Percentiles rank a stretch among this genome's conserved stretches.
phyloP scores from a whole-genome alignment of 2,329 filamentous ascomycete species.

The Triangularia setosa region DNA sequence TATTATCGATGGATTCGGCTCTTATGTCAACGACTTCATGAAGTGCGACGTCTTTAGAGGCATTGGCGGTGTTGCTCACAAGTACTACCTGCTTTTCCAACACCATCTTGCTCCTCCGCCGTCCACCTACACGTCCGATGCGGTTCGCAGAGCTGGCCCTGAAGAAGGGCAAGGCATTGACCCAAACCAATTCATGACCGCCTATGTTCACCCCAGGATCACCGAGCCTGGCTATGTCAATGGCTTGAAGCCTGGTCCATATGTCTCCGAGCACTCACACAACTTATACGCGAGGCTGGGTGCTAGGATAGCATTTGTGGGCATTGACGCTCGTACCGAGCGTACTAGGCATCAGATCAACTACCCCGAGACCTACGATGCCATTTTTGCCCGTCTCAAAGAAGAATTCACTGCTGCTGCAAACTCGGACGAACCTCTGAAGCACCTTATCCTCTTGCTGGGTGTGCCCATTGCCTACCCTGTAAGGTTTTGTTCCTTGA shows the following conservation, averaged over 20 bases:
- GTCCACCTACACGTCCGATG: constrained; percentile 73
- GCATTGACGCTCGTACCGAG: constrained; percentile 90
- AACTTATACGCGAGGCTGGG: constrained; percentile 85
- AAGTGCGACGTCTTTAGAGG: constrained; percentile 78
- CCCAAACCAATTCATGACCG: constrained; percentile 67
- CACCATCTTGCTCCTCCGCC: constrained; percentile 83
- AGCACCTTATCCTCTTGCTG: constrained; percentile 80
- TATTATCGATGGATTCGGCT: constrained; percentile 89
- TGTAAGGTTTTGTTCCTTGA: constrained; percentile 40
- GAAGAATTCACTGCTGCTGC: constrained; percentile 65
- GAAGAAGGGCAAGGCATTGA: constrained; percentile 62
- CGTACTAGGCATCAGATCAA: constrained; percentile 92
- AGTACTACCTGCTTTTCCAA: constrained; percentile 98
- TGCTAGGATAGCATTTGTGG: constrained; percentile 76
- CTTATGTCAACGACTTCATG: constrained; percentile 94
- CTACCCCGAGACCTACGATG: constrained; percentile 84
- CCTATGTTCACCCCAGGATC: constrained; percentile 60
- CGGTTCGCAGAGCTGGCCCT: constrained; percentile 31
- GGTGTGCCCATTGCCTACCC: constrained; percentile 86
- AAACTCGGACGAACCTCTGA: constrained; percentile 69
- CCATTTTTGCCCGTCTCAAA: constrained; percentile 73
- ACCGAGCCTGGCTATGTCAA: constrained; percentile 72
- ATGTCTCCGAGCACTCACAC: constrained; percentile 82
- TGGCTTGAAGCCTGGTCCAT: constrained; percentile 74
- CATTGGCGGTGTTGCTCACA: constrained; percentile 87